Evolutionary conservation across 2,329 filamentous ascomycete genomes (phyloP).

Genomic region (Sphaerulina vaccinii): DNA sequence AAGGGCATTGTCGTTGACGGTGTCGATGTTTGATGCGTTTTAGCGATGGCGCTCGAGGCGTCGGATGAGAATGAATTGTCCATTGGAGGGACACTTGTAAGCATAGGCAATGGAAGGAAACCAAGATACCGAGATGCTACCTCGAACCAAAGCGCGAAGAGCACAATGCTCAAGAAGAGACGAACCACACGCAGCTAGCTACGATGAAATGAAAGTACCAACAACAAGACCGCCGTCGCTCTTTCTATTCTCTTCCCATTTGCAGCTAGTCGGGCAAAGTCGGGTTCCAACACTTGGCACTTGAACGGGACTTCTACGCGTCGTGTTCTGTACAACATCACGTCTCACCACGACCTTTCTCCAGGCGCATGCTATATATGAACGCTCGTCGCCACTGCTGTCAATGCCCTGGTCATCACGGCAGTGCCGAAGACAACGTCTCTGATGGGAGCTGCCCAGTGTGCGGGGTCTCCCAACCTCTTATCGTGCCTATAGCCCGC

Average conservation of each 20-base stretch:
- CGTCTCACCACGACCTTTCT: too few relatives aligned
- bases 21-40: constrained; percentile 66
- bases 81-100: constrained; percentile 3
- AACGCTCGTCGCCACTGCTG: too few relatives aligned
- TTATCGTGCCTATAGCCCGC: too few relatives aligned
- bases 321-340: too few relatives aligned
- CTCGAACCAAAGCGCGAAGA: constrained; percentile 22
- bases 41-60: constrained; percentile 11
- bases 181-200: constrained; percentile 10
- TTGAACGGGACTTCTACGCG: too few relatives aligned
- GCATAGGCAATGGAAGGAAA: constrained; percentile 14
- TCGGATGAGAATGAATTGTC: constrained; percentile 2
- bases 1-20: constrained; percentile 84
- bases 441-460: too few relatives aligned
- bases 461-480: not conserved
- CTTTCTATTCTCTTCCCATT: not conserved
- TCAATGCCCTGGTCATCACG: too few relatives aligned
- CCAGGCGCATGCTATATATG: too few relatives aligned
- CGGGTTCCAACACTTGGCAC: too few relatives aligned
- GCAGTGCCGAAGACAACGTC: too few relatives aligned
- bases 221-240: not conserved
- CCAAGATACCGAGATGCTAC: constrained; percentile 19
- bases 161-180: constrained; percentile 8
- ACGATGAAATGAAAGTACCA: constrained; percentile 15
- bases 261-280: too few relatives aligned